Evolutionary conservation across 306 rosid species (phyloP).

Genomic region (Acmispon strigosus): DNA sequence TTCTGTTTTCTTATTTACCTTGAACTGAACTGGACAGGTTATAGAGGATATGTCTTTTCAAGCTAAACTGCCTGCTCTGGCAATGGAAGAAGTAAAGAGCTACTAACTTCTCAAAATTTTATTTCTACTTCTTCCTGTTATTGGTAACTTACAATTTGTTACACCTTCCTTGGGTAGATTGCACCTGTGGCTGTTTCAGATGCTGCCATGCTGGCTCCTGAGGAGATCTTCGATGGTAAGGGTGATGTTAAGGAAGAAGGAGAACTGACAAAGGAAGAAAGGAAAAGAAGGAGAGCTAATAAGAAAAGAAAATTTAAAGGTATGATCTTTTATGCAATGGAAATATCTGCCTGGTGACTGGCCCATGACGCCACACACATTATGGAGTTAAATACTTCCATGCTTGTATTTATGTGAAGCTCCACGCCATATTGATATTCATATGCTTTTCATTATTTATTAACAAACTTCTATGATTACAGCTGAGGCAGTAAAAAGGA

Average conservation of each 20-base stretch:
- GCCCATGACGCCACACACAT: not conserved
- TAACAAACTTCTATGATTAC: conserved; percentile 29
- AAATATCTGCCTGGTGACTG: conserved; percentile 16
- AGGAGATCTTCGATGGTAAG: conserved; percentile 90
- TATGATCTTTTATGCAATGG: conserved; percentile 10
- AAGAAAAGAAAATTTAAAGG: conserved; percentile 91
- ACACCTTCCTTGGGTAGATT: conserved; percentile 50
- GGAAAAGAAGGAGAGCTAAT: conserved; percentile 84
- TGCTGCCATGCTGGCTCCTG: conserved; percentile 98
- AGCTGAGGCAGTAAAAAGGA: conserved; percentile 51
- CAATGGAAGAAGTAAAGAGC: conserved; percentile 88
- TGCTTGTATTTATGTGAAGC: not conserved
- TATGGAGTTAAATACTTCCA: not conserved
- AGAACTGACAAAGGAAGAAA: conserved; percentile 84
- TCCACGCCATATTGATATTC: not conserved
- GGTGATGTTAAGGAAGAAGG: conserved; percentile 85
- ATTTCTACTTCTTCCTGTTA: not conserved
- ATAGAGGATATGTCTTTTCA: conserved; percentile 84
- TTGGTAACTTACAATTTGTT: conserved; percentile 12
- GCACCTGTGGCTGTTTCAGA: conserved; percentile 97
- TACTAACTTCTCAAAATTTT: not conserved
- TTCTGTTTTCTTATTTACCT: conserved; percentile 1
- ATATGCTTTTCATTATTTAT: conserved; percentile 8
- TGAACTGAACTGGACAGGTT: conserved; percentile 48
- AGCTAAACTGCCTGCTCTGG: conserved; percentile 84